These are phyloP conservation scores for Termitomyces sp. DNA, from an alignment of 768 basidiomycete species.

Conservation along the genomic window DNA sequence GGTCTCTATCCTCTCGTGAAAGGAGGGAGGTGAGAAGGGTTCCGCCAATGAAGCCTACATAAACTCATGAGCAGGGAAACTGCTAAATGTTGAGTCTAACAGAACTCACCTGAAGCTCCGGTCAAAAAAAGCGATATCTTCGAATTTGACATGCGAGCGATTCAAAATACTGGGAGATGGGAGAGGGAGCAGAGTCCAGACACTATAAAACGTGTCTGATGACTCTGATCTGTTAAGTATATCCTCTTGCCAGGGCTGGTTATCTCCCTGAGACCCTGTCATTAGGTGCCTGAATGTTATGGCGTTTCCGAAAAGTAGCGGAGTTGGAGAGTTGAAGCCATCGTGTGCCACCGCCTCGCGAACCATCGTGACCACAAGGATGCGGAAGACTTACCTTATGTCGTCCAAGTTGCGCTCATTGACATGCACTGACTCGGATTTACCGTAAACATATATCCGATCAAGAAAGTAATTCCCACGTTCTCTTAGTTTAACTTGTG, in stretches of 20 bases:
- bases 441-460: too few species aligned
- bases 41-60: constrained; percentile 16
- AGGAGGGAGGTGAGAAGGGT: constrained; percentile 16
- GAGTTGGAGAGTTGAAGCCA: neutral
- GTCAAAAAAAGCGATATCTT: constrained; percentile 14
- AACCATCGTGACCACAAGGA: too few species aligned
- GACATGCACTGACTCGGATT: too few species aligned
- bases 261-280: neutral
- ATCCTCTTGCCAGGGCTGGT: neutral
- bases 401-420: too few species aligned
- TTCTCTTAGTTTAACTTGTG: too few species aligned
- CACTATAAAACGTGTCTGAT: neutral
- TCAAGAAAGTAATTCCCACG: too few species aligned
- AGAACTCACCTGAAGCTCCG: constrained; percentile 14
- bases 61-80: neutral
- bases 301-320: neutral
- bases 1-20: constrained; percentile 10
- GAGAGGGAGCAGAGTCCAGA: neutral
- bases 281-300: neutral
- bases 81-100: neutral
- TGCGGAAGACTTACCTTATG: too few species aligned
- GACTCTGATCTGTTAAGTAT: neutral
- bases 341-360: neutral
- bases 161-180: neutral
- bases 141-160: neutral